Conservation (phyloP, 1,284 basidiomycete species). For the Cutaneotrichosporon cutaneum region DNA sequence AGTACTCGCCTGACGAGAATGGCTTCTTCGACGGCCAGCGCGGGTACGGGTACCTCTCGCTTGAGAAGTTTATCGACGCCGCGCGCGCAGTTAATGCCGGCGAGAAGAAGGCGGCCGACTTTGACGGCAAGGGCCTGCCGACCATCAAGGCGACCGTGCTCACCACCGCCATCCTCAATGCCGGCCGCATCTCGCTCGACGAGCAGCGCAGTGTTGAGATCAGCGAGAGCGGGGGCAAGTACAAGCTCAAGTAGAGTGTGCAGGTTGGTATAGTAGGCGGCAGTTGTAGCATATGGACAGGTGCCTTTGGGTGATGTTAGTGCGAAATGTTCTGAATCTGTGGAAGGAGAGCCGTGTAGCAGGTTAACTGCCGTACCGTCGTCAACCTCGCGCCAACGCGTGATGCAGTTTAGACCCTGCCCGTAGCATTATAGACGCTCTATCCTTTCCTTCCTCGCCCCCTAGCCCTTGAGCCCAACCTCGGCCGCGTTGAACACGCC, state of each 20-base stretch:
- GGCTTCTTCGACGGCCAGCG: constrained; percentile 90
- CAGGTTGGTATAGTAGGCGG: background rate
- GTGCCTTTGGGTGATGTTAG: no score
- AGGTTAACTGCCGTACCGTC: no score
- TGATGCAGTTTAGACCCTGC: no score
- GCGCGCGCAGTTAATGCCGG: constrained; percentile 66
- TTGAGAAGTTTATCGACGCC: constrained; percentile 77
- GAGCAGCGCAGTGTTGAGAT: constrained; percentile 79
- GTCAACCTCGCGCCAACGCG: no score
- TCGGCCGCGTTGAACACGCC: constrained; percentile 3
- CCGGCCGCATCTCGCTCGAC: constrained; percentile 82
- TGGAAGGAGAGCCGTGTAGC: no score
- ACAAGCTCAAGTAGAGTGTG: constrained; percentile 57
- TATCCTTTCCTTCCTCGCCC: background rate
- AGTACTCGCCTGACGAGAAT: constrained; percentile 84
- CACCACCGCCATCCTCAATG: constrained; percentile 87
- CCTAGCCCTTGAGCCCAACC: background rate
- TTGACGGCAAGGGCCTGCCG: constrained; percentile 75
- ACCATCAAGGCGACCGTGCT: constrained; percentile 72
- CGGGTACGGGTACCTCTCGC: constrained; percentile 83
- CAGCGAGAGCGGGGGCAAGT: constrained; percentile 63
- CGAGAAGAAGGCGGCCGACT: constrained; percentile 62
- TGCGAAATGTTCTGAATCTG: no score
- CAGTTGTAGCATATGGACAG: background rate
- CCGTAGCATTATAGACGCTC: no score